These are phyloP conservation scores for Podaxis rugospora DNA, from an alignment of 768 basidiomycete genomes.

Conservation along the genomic window DNA sequence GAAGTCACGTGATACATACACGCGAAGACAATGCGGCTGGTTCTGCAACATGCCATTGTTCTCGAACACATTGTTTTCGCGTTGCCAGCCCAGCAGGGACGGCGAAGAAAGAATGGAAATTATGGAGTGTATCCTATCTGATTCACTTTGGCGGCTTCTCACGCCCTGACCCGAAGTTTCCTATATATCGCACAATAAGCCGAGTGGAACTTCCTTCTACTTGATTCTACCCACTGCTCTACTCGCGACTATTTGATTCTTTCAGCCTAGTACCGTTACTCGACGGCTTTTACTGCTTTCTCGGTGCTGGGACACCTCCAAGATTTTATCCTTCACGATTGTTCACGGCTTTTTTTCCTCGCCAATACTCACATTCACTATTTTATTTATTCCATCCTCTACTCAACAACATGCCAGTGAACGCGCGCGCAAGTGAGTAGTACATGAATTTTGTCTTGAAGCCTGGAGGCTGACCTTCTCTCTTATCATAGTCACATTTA, in stretches of 20 bases:
- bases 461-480: background rate
- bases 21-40: constrained; percentile 2
- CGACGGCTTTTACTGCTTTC: background rate
- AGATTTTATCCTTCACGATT: background rate
- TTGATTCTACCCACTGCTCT: background rate
- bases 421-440: background rate
- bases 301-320: constrained; percentile 8
- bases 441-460: too few relatives aligned
- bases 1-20: constrained; percentile 4
- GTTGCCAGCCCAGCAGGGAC: background rate
- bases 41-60: constrained; percentile 1
- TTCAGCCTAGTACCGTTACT: constrained; percentile 1
- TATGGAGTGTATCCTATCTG: background rate
- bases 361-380: background rate
- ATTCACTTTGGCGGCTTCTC: background rate
- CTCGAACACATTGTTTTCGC: constrained; percentile 8
- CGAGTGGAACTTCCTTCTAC: background rate
- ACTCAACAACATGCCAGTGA: background rate
- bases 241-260: background rate
- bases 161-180: background rate
- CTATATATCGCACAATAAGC: constrained; percentile 9
- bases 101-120: constrained; percentile 1
- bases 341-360: background rate
- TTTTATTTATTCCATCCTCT: background rate
- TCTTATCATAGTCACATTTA: constrained; percentile 41